These are phyloP conservation scores for Russula sp. DNA, from an alignment of 768 basidiomycete genomes.

Conservation along the genomic window DNA sequence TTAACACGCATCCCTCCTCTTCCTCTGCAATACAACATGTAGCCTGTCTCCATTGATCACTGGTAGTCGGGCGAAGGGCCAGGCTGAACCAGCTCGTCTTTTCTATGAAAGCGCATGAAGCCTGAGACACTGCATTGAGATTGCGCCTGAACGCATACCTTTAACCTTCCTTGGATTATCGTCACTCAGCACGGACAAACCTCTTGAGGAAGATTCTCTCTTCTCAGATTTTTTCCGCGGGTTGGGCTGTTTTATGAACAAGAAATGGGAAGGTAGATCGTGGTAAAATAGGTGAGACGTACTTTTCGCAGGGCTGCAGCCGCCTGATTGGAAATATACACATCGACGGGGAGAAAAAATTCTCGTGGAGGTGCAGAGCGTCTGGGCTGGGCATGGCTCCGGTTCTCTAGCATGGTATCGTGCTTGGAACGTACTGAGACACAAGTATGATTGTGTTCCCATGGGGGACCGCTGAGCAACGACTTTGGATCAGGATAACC, in stretches of 20 bases:
- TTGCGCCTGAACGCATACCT: slow-evolving; percentile 42
- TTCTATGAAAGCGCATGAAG: slow-evolving; percentile 42
- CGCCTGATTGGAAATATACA: slow-evolving; percentile 30
- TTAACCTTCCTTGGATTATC: slow-evolving; percentile 54
- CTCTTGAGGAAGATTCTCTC: slow-evolving; percentile 40
- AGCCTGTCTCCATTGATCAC: slow-evolving; percentile 69
- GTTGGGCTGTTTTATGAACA: slow-evolving; percentile 38
- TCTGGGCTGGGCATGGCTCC: slow-evolving; percentile 15
- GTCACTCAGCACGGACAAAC: slow-evolving; percentile 40
- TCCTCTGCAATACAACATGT: slow-evolving; percentile 70
- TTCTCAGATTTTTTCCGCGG: slow-evolving; percentile 57
- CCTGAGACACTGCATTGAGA: neutral
- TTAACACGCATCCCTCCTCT: slow-evolving; percentile 61
- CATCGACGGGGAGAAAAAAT: slow-evolving; percentile 28
- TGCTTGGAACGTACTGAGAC: slow-evolving; percentile 23
- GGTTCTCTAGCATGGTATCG: slow-evolving; percentile 27
- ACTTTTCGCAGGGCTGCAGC: slow-evolving; percentile 31
- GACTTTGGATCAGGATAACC: neutral
- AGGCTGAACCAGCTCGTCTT: slow-evolving; percentile 71
- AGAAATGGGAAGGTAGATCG: slow-evolving; percentile 6
- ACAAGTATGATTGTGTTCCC: slow-evolving; percentile 3
- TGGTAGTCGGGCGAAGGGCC: slow-evolving; percentile 46
- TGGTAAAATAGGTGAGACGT: neutral
- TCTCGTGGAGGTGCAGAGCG: slow-evolving; percentile 21
- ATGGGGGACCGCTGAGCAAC: slow-evolving; percentile 4